These are phyloP conservation scores for Taxillus chinensis DNA, from an alignment of 164 flowering plant genomes.

Conservation along the genomic window DNA sequence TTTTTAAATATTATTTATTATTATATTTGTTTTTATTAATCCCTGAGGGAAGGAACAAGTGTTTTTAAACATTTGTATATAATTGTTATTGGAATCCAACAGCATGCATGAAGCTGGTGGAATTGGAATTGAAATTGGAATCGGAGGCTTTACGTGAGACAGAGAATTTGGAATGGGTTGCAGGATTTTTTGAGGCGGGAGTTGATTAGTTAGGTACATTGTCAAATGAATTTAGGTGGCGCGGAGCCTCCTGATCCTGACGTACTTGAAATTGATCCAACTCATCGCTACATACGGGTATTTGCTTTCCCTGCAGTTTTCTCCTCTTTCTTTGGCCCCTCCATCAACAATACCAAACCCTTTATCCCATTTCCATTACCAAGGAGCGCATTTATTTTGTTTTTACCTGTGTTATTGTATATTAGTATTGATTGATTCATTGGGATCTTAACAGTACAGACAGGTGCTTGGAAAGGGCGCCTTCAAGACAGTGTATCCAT, in stretches of 20 bases:
- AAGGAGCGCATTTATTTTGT: background rate
- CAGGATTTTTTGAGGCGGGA: too few species aligned
- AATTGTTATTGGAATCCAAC: too few species aligned
- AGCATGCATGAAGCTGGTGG: too few species aligned
- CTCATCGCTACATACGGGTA: background rate
- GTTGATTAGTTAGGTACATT: too few species aligned
- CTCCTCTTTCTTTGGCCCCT: background rate
- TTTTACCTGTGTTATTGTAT: background rate
- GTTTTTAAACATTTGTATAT: too few species aligned
- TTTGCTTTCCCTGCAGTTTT: background rate
- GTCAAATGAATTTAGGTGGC: slow-evolving; percentile 12
- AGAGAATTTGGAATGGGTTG: too few species aligned
- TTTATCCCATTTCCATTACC: background rate
- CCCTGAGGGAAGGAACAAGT: too few species aligned
- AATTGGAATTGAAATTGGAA: too few species aligned
- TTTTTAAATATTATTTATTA: too few species aligned
- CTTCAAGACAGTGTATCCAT: slow-evolving; percentile 7
- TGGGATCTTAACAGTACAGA: background rate
- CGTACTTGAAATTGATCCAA: background rate
- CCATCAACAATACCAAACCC: too few species aligned
- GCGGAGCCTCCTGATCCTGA: background rate
- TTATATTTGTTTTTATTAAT: too few species aligned
- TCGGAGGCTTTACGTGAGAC: too few species aligned
- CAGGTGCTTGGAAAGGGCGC: slow-evolving; percentile 1
- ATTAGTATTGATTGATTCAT: background rate